phyloP scores from a whole-genome alignment of 2,329 filamentous ascomycete species.

The Rhynchosporium secalis region DNA sequence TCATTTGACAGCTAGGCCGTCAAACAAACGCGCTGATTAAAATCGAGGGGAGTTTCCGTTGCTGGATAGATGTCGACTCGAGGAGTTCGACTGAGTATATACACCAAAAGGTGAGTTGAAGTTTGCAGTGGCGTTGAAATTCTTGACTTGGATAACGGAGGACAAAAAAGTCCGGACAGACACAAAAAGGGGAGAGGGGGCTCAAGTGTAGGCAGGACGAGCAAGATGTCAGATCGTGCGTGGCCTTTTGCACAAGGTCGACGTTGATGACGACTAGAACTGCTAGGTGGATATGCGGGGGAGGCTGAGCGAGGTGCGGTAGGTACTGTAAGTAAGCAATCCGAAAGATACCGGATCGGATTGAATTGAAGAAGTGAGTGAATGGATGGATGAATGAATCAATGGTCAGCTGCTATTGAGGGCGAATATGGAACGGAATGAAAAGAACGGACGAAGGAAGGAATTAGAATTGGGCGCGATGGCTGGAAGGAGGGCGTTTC shows the following conservation, averaged over 20 bases:
- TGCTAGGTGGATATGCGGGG: constrained; percentile 12
- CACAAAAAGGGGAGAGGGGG: not conserved
- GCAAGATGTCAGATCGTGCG: constrained; percentile 25
- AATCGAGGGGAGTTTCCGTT: constrained; percentile 31
- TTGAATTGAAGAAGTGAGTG: not conserved
- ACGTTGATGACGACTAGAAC: constrained; percentile 33
- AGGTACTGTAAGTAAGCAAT: no score
- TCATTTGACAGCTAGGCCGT: constrained; percentile 96
- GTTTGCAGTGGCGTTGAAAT: constrained; percentile 5
- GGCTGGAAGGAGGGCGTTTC: no score
- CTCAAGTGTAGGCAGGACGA: constrained; percentile 18
- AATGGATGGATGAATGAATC: not conserved
- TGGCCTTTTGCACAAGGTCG: constrained; percentile 26
- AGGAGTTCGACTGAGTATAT: constrained; percentile 22
- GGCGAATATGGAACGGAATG: constrained; percentile 4
- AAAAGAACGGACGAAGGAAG: constrained; percentile 8
- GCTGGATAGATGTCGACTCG: constrained; percentile 25
- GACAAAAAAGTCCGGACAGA: constrained; percentile 27
- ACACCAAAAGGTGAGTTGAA: not conserved
- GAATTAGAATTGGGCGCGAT: not conserved
- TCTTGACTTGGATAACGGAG: constrained; percentile 7
- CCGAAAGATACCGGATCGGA: no score
- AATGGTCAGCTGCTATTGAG: constrained; percentile 3
- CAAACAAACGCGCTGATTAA: constrained; percentile 82
- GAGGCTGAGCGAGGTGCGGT: not conserved